These are phyloP conservation scores for Deinandra increscens DNA, from an alignment of 129 eudicot species.

Conservation along the genomic window DNA sequence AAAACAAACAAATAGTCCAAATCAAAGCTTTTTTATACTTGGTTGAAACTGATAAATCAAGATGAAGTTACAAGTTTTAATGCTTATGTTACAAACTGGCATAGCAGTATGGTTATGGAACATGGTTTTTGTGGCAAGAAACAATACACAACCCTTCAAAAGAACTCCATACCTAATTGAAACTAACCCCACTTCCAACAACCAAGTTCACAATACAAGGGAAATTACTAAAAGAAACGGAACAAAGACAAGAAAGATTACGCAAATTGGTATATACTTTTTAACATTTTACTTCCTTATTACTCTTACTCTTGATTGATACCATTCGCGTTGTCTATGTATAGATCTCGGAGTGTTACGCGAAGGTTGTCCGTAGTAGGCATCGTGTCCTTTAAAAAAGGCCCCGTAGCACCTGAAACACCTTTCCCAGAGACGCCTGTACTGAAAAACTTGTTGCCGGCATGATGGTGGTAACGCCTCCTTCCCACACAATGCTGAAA, in stretches of 20 bases:
- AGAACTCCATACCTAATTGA: constrained; percentile 59
- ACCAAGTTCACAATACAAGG: constrained; percentile 46
- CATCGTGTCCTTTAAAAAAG: too few relatives aligned
- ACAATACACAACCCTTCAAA: constrained; percentile 53
- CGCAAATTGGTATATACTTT: constrained; percentile 15
- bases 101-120: background rate
- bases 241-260: constrained; percentile 39
- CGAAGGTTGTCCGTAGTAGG: too few relatives aligned
- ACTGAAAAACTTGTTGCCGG: too few relatives aligned
- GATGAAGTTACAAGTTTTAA: background rate
- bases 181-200: constrained; percentile 93
- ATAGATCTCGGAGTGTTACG: too few relatives aligned
- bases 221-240: constrained; percentile 24
- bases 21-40: constrained; percentile 10
- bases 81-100: constrained; percentile 23
- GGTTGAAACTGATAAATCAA: constrained; percentile 2
- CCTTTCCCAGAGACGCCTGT: too few relatives aligned
- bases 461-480: too few relatives aligned
- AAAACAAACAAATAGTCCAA: constrained; percentile 20
- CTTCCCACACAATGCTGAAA: too few relatives aligned
- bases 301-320: constrained; percentile 38
- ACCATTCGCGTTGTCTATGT: too few relatives aligned
- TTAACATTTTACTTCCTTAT: constrained; percentile 34
- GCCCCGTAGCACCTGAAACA: too few relatives aligned
- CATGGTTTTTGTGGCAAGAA: constrained; percentile 18